Base-by-base conservation (phyloP, 2,329 filamentous ascomycete genomes). In the Alternaria panax region DNA sequence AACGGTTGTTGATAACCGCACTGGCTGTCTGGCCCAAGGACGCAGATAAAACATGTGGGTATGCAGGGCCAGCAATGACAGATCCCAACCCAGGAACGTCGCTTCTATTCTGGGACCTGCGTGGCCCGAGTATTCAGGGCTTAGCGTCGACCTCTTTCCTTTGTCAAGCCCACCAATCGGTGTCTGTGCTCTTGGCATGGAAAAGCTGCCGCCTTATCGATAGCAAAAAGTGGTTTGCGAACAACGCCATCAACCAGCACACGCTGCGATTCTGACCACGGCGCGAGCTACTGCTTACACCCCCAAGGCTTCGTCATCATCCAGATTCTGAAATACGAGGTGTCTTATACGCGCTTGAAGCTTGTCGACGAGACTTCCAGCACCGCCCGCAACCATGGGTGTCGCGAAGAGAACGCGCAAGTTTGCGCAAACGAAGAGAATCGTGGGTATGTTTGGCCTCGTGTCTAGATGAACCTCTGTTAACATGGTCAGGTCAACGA, bases 321-420 rank as follows among this genome's bases (percentile, higher is more conserved):
- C 16, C 25, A 28, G 2, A 5, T 11, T 24, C 28, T 16, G 16
- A 36, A 3, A 25, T 27, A 5, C 4, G 7, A 55, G 0, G 3
- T 16, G 12, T 5, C 34, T 47, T 5, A 22, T 3, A 30, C 0
- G n/a, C 20, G 11, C 14, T 22, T 20, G 4, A 16, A 45, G n/a
- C 7, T 22, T 14, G 14, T 20, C 2, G 18, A 20, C 42, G 12
- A 25, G n/a, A 1, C 14, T n/a, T 27, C 53, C 56, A 64, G 52
- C 34, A 60, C 59, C 27, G 28, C 59, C 52, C 61, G 56, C 67
- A 69, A 78, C 62, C 34, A 97, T 97, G 94, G 93, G 93, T 80
- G 87, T 93, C 69, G 87, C 89, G 64, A 97, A 96, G 83, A 92
- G 89, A 78, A 96, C 92, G 53, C 89, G 93, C 82, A 97, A 97